phyloP scores from a whole-genome alignment of 257 asterid species.

The Gentiana dahurica region DNA sequence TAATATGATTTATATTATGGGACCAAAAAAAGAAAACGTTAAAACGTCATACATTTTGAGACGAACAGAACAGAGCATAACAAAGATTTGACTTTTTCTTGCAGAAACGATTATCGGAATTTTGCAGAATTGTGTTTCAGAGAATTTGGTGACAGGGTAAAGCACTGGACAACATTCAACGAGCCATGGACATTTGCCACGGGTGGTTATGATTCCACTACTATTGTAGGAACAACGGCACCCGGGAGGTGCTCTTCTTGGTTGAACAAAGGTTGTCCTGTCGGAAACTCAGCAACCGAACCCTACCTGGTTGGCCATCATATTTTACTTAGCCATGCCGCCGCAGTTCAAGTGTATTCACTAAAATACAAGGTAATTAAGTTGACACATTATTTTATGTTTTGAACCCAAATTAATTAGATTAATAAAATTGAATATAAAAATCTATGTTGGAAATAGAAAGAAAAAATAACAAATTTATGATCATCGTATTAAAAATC shows the following conservation, averaged over 20 bases:
- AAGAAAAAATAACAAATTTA: background rate
- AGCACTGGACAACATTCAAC: constrained; percentile 50
- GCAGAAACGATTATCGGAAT: constrained; percentile 48
- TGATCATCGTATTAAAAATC: background rate
- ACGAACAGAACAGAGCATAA: too few species aligned
- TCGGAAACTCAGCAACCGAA: constrained; percentile 43
- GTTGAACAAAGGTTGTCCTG: constrained; percentile 20
- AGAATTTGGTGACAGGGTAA: constrained; percentile 61
- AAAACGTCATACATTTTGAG: too few species aligned
- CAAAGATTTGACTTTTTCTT: too few species aligned
- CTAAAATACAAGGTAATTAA: constrained; percentile 32
- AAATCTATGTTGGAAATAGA: background rate
- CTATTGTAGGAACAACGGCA: constrained; percentile 21
- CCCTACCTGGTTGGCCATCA: constrained; percentile 56
- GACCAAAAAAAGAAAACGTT: too few species aligned
- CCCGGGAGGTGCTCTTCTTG: constrained; percentile 58
- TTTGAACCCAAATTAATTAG: background rate
- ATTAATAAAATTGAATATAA: too few species aligned
- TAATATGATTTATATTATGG: too few species aligned
- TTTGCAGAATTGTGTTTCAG: constrained; percentile 47
- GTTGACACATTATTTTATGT: background rate
- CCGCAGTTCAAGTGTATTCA: constrained; percentile 27
- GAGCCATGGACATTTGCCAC: constrained; percentile 31
- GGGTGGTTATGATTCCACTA: constrained; percentile 38
- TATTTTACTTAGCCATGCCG: constrained; percentile 42